phyloP scores from a whole-genome alignment of 257 asterid genomes.

The Solanum clarkiae region DNA sequence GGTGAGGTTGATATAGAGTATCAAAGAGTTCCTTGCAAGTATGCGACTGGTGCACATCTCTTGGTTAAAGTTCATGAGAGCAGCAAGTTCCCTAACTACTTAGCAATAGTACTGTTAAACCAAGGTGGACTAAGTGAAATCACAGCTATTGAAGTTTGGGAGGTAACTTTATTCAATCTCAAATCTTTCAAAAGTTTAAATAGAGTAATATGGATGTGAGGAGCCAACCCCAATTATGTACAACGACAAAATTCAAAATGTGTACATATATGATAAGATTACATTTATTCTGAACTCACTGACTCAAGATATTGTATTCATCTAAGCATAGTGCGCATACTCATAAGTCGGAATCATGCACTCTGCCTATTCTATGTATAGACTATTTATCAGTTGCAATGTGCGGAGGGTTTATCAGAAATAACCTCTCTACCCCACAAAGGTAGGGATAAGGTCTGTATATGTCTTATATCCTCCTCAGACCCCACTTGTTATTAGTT shows the following conservation, averaged over 20 bases:
- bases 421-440: neutral
- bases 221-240: neutral
- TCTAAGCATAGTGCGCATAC: neutral
- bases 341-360: neutral
- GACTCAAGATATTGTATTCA: neutral
- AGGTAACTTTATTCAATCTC: neutral
- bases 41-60: neutral
- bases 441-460: neutral
- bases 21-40: conserved; percentile 2
- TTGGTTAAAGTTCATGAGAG: neutral
- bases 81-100: conserved; percentile 9
- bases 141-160: conserved; percentile 4
- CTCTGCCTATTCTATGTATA: neutral
- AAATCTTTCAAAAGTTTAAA: neutral
- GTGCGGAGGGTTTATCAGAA: neutral
- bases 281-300: neutral
- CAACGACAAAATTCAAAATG: neutral
- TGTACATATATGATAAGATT: neutral
- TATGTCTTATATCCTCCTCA: neutral
- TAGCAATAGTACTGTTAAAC: neutral
- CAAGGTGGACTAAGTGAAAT: conserved; percentile 2
- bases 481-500: too few relatives aligned
- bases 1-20: conserved; percentile 9
- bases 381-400: neutral
- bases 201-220: neutral